phyloP scores from a whole-genome alignment of 805 yeast genomes.

The Spathaspora girioi region DNA sequence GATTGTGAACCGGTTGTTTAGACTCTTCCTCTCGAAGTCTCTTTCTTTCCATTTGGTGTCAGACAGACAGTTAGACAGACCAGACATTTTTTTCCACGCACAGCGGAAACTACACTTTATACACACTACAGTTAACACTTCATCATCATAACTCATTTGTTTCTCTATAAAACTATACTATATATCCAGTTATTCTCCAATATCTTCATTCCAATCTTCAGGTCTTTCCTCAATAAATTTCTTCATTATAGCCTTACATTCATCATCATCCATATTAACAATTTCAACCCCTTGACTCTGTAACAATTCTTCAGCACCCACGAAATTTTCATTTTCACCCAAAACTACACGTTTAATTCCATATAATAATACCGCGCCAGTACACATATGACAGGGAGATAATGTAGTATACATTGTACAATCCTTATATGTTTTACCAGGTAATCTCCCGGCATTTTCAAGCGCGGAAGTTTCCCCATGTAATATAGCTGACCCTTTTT shows the following conservation, averaged over 20 bases:
- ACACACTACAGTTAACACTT: not conserved
- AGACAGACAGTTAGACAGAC: not conserved
- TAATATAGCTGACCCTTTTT: constrained; percentile 74
- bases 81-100: not conserved
- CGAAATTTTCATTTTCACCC: constrained; percentile 82
- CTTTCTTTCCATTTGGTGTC: constrained; percentile 1
- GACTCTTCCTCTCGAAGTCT: constrained; percentile 4
- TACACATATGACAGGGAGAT: constrained; percentile 94
- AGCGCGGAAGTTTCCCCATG: constrained; percentile 92
- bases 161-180: not conserved
- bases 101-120: no score
- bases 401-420: constrained; percentile 91
- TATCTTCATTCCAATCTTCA: constrained; percentile 79
- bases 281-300: constrained; percentile 66
- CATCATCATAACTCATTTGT: not conserved
- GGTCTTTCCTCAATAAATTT: constrained; percentile 76
- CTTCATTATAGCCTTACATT: constrained; percentile 70
- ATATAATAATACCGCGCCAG: constrained; percentile 88
- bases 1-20: not conserved
- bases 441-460: constrained; percentile 87
- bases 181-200: constrained; percentile 53
- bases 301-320: constrained; percentile 81
- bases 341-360: constrained; percentile 83
- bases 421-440: constrained; percentile 71
- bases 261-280: constrained; percentile 53